phyloP scores from a whole-genome alignment of 352 stramenopile genomes.

The Globisporangium lucens region DNA sequence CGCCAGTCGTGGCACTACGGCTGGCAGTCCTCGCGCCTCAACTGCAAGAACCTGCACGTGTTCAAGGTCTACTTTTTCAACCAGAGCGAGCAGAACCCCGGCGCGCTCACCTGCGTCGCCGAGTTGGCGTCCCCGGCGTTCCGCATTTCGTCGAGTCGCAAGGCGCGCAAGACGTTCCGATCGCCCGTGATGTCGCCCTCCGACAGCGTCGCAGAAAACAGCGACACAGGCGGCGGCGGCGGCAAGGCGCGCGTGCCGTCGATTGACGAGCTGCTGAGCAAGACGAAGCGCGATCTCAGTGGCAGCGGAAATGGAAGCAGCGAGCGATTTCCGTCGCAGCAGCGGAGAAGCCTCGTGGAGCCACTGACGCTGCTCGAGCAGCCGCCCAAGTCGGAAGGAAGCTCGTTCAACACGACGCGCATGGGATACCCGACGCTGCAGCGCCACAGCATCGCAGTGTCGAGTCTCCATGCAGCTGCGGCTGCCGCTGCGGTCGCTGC shows the following conservation, averaged over 20 bases:
- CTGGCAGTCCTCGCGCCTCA: constrained; percentile 80
- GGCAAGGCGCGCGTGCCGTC: constrained; percentile 22
- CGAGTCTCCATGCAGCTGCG: constrained; percentile 12
- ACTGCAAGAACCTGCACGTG: constrained; percentile 83
- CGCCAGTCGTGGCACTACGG: constrained; percentile 86
- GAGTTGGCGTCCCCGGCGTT: constrained; percentile 64
- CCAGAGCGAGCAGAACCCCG: constrained; percentile 24
- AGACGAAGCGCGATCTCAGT: constrained; percentile 4
- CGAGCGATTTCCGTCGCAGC: constrained; percentile 13
- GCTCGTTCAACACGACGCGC: background rate
- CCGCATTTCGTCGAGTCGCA: constrained; percentile 78
- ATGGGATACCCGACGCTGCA: constrained; percentile 20
- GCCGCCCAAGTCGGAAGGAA: constrained; percentile 11
- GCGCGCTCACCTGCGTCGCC: constrained; percentile 44
- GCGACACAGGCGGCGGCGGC: background rate
- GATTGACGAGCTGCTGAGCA: constrained; percentile 47
- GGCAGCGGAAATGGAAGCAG: background rate
- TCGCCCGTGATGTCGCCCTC: constrained; percentile 34
- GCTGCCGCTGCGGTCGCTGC: constrained; percentile 3
- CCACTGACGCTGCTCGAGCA: constrained; percentile 18
- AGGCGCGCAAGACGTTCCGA: constrained; percentile 75
- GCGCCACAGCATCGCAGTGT: constrained; percentile 19
- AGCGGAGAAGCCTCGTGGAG: constrained; percentile 20
- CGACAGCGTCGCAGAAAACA: constrained; percentile 10
- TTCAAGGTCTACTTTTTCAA: constrained; percentile 76